These are phyloP conservation scores for Salix viminalis DNA, from an alignment of 345 rosid species.

Conservation along the genomic window DNA sequence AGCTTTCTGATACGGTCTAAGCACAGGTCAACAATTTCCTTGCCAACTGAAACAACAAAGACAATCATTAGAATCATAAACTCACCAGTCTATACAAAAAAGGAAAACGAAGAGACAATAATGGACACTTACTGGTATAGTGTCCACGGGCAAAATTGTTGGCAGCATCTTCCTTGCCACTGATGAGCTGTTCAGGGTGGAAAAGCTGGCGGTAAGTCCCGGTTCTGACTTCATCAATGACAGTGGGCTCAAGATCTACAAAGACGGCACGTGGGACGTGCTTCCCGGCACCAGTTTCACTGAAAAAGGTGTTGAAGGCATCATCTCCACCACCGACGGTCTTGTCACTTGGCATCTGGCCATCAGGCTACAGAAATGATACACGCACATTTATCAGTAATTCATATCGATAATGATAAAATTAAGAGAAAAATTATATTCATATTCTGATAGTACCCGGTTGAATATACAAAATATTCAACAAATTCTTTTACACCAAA, in stretches of 20 bases:
- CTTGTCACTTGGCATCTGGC: conserved; percentile 31
- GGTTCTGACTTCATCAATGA: conserved; percentile 26
- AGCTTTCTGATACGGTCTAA: conserved; percentile 28
- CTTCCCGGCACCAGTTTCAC: conserved; percentile 33
- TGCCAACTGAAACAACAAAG: conserved; percentile 17
- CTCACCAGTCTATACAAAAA: no score
- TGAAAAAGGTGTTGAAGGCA: conserved; percentile 31
- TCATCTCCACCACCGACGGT: conserved; percentile 25
- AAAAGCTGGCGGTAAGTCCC: conserved; percentile 28
- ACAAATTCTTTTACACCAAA: not conserved
- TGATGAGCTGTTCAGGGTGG: conserved; percentile 29
- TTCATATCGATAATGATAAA: not conserved
- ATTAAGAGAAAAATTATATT: not conserved
- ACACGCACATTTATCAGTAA: not conserved
- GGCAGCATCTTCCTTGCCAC: conserved; percentile 35
- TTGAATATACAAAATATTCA: not conserved
- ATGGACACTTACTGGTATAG: conserved; percentile 17
- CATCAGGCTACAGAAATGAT: conserved; percentile 16
- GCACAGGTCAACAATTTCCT: conserved; percentile 28
- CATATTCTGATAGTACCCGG: not conserved
- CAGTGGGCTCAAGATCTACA: conserved; percentile 29
- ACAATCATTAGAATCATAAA: not conserved
- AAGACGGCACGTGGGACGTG: conserved; percentile 28
- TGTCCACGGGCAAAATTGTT: conserved; percentile 32
- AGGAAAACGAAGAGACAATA: not conserved